These are phyloP conservation scores for Yamadazyma diospyri DNA, from an alignment of 1,139 yeast species.

Conservation along the genomic window DNA sequence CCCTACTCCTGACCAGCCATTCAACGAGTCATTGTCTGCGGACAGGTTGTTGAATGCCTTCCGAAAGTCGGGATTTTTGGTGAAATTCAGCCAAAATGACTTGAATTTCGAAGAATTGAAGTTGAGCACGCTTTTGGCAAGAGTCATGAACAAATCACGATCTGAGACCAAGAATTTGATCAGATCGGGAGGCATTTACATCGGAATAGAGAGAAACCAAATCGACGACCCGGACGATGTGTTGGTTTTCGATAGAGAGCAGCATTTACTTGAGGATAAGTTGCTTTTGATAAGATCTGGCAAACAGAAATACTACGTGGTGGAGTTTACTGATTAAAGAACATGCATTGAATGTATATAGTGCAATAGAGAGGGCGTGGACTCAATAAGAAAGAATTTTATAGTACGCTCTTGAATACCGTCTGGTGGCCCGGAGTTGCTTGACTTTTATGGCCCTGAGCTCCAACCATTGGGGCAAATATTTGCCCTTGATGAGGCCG, in stretches of 20 bases:
- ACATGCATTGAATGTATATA: background rate
- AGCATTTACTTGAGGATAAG: constrained; percentile 54
- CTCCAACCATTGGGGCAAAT: constrained; percentile 10
- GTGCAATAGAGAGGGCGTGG: background rate
- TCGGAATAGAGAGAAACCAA: constrained; percentile 63
- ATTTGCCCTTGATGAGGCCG: constrained; percentile 6
- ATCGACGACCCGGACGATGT: constrained; percentile 48
- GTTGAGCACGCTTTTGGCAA: constrained; percentile 39
- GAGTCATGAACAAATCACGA: constrained; percentile 37
- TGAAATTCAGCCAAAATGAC: constrained; percentile 30
- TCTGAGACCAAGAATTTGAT: constrained; percentile 62
- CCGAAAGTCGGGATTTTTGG: constrained; percentile 57
- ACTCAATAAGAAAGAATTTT: constrained; percentile 12
- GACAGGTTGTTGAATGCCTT: constrained; percentile 58
- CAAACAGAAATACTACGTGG: constrained; percentile 61
- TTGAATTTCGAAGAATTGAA: constrained; percentile 36
- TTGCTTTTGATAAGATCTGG: constrained; percentile 72
- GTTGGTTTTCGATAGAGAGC: constrained; percentile 40
- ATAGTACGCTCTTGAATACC: constrained; percentile 10
- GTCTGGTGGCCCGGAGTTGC: constrained; percentile 8
- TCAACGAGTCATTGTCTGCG: constrained; percentile 45
- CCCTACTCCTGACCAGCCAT: constrained; percentile 54
- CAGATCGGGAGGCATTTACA: constrained; percentile 66
- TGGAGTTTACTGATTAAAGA: constrained; percentile 31
- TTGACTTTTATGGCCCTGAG: constrained; percentile 6